Base-by-base conservation (phyloP, 345 rosid species). In the Citrus reticulata region DNA sequence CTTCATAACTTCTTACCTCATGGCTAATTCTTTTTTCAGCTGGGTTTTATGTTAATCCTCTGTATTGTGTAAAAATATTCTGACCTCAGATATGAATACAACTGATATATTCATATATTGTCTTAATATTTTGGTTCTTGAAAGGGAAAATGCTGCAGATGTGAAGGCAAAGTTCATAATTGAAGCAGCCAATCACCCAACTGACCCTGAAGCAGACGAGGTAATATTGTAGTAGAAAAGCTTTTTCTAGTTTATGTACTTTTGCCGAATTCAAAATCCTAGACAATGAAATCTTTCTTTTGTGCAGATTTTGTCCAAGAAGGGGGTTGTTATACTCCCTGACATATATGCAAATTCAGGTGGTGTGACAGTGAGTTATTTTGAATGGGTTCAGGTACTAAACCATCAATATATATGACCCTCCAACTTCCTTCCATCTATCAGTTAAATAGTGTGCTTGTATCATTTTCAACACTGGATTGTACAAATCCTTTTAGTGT, bases 311-410 rank as follows among this genome's bases (percentile, higher is more conserved):
- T 69, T 88, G 63, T 83, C 86, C n/a, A 79, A 83, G 86, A 88
- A 86, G 75, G 88, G 89, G 51, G 88, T 88, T 14, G 25, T 86
- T 58, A 73, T 84, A 74, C 89, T 86, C 55, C 91, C 91, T 1
- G 89, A 86, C 72, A 88, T 86, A 42, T 88, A 88, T 66, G 90
- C 89, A 59, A 88, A 86, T 83, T 76, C 87, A 25, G 89, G 87
- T 70, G 89, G 90, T 1, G 89, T 88, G 71, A 84, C 89, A 59
- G 89, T 86, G 29, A 88, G 91, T 75, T 88, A 84, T 73, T 88
- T 88, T 34, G 89, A 88, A 68, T 88, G 88, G 86, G 91, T 88
- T 79, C 88, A 86, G 89, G 86, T 88, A 86, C 68, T 64, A 24
- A 6, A 57, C 49, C 30, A 37, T 14, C 76, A 71, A 72, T 9